A percentile compares a stretch with the other conserved stretches of the same genome.
Evolutionary conservation across 2,329 filamentous ascomycete genomes (phyloP).

Genomic region (Ophiosphaerella narmari): DNA sequence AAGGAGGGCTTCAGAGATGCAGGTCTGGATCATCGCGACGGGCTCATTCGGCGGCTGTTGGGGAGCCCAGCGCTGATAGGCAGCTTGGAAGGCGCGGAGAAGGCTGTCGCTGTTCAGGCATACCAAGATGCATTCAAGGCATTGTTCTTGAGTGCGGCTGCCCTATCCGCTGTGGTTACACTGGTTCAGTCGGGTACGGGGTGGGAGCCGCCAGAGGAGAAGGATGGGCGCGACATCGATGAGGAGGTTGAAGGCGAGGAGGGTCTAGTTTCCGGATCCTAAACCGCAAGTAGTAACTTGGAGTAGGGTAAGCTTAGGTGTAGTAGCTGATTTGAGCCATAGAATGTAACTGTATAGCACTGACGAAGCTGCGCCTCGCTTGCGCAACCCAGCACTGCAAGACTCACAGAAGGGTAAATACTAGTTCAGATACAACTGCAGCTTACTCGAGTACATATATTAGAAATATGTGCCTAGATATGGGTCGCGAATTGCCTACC

Average conservation of each 20-base stretch:
- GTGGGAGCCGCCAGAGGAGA: conserved; percentile 52
- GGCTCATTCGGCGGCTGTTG: conserved; percentile 59
- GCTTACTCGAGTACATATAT: too few relatives aligned
- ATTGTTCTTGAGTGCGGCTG: conserved; percentile 59
- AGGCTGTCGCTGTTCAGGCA: conserved; percentile 55
- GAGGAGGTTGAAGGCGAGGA: conserved; percentile 31
- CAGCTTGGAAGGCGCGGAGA: conserved; percentile 55
- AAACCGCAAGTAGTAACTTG: neutral
- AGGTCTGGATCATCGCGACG: conserved; percentile 44
- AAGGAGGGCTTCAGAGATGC: conserved; percentile 60
- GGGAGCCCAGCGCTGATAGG: conserved; percentile 63
- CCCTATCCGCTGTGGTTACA: conserved; percentile 55
- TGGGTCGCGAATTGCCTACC: too few relatives aligned
- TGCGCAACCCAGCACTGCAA: too few relatives aligned
- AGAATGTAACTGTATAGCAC: neutral
- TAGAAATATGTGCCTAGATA: too few relatives aligned
- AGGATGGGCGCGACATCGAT: conserved; percentile 17
- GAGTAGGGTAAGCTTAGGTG: neutral
- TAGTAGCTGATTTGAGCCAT: neutral
- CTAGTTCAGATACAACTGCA: too few relatives aligned
- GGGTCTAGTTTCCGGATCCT: conserved; percentile 22
- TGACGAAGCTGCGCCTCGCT: too few relatives aligned
- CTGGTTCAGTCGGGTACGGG: conserved; percentile 63
- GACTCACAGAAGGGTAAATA: too few relatives aligned
- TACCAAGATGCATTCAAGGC: conserved; percentile 60